Evolutionary conservation across 169 alveolate genomes (phyloP), one percentile per base, ranked within the genome.

Genomic region (Plasmodium cynomolgi): DNA sequence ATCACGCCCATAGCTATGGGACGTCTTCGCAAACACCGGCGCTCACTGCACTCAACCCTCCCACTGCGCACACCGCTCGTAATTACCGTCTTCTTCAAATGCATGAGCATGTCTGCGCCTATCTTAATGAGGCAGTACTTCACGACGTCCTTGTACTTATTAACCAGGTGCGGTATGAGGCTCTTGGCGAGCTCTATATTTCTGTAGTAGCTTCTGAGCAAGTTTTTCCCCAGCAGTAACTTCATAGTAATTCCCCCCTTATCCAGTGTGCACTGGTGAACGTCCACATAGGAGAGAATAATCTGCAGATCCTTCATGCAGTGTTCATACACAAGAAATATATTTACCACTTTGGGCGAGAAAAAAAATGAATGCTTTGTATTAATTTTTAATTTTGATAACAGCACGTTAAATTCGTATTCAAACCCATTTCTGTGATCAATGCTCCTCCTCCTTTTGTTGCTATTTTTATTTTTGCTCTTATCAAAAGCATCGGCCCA

Each of bases 251-350:
- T 91, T 29, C 97, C 97, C 26, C 97, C 97, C 75, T 94, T 93
- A 68, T 82, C 97, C 39, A 97, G 92, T 72, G 97, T 95, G 62
- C 96, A 96, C 84, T 96, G 97, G 93, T 97, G 98, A 56, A 96
- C 98, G 83, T 96, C 98, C n/a, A 97, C 97, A 93, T 96, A 97
- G 3, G 98, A 96, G 56, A 96, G 93, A 81, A 96, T 72, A 34
- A 96, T 95, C 90, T 97, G 97, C 37, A 97, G 83, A 34, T 96
- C 97, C n/a, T 91, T 91, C 92, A 81, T 91, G 56, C 95, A 91
- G 77, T 91, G 84, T 31, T 83, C 93, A 84, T 94, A 74, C 84
- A 86, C 92, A 95, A 91, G 54, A 77, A 90, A 68, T 82, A 71
- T 90, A 83, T 95, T 68, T 54, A 91, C 58, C 39, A 84, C 92